These are phyloP conservation scores for Pelagophyceae sp. DNA, from an alignment of 352 stramenopile species.

Conservation along the genomic window DNA sequence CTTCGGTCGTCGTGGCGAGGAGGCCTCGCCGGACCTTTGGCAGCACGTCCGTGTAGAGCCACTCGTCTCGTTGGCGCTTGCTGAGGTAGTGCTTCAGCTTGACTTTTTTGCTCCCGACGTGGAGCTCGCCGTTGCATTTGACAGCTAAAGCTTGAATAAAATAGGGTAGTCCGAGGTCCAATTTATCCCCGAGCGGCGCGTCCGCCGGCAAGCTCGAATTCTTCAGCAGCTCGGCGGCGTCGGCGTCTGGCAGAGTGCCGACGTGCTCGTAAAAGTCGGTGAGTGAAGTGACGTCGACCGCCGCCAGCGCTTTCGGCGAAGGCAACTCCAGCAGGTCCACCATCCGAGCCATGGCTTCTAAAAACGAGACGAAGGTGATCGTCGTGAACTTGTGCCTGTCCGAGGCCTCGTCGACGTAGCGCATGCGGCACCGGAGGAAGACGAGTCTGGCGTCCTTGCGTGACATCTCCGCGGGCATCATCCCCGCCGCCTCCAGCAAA, in stretches of 20 bases:
- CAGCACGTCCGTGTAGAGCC: background rate
- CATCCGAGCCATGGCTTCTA: background rate
- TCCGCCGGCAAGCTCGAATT: background rate
- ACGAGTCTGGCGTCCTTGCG: background rate
- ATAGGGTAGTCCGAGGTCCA: constrained; percentile 11
- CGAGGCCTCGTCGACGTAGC: background rate
- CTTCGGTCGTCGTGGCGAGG: no score
- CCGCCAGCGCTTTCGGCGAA: background rate
- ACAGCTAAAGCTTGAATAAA: background rate
- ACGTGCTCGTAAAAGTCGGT: background rate
- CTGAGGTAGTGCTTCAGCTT: background rate
- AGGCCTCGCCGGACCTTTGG: no score
- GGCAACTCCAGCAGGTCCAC: background rate
- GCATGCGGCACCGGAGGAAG: background rate
- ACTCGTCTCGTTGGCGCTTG: background rate
- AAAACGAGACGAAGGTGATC: background rate
- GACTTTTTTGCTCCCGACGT: background rate
- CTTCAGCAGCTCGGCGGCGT: background rate
- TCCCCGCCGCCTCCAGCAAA: background rate
- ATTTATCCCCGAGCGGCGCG: background rate
- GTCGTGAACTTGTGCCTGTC: background rate
- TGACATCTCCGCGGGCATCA: background rate
- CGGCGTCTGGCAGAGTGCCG: background rate
- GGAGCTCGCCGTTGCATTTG: background rate
- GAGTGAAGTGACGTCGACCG: background rate